Base-by-base conservation (phyloP, 495 filamentous ascomycete genomes). In the Penicillium lagena region DNA sequence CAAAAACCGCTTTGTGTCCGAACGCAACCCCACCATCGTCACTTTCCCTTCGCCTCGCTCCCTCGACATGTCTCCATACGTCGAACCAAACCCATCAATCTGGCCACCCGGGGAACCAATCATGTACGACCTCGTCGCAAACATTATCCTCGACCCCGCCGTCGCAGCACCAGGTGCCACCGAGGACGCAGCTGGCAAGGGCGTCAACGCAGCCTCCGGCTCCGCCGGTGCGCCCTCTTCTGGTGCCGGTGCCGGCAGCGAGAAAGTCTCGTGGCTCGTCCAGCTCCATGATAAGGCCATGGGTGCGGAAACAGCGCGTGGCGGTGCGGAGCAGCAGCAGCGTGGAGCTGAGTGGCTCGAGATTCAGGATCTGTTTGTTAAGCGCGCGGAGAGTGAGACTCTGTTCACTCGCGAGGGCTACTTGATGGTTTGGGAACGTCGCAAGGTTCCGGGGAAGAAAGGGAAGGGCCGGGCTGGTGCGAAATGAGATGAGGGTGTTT, bases 21-120 rank as follows among this genome's bases (percentile, higher is more conserved):
- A 99, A 66, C 85, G 93, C 30, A 99, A 97, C 64, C 93, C 90
- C 5, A 97, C 94, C 0, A 99, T 99, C 58, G 93, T 99, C 43
- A 96, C 90, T 8, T 96, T 97, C 67, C 85, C 87, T 44, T 80
- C 83, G 4, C 67, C 73, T 9, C 77, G 84, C 45, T 82, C 80
- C 22, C 78, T 99, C 12, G 89, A 99, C 58, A 82, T 96, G 72
- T 76, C 80, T 4, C 89, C 89, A 0, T 99, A 91, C 55, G 88
- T 96, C 22, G 82, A 90, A 49, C 86, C 87, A 4, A 82, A 83
- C 43, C 80, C 83, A 0, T 51, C 68, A 0, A 31, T 78, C 11
- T 76, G 78, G 56, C 67, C 80, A 1, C 78, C 78, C 0, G 82
- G 86, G 9, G 90, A 95, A 58, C 90, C 91, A 7, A 87, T 97